Conservation (phyloP, 2,329 filamentous ascomycete genomes). For the Colletotrichum cuscutae region DNA sequence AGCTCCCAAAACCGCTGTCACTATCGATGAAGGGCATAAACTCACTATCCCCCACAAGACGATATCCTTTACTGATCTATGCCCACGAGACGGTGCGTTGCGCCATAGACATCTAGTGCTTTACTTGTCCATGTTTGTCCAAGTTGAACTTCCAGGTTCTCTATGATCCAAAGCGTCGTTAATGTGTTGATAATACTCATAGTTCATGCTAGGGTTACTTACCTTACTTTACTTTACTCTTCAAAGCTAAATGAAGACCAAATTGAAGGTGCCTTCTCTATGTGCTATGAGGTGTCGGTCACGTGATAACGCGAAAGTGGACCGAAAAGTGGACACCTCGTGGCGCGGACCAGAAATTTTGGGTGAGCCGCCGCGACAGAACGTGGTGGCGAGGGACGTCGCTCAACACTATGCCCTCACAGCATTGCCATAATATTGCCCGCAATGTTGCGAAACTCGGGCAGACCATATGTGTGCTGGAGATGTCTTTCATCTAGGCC, state of each 20-base stretch:
- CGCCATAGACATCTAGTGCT: neutral
- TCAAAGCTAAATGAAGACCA: neutral
- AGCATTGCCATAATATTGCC: neutral
- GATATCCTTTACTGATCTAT: neutral
- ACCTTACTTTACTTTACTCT: neutral
- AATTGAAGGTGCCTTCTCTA: too few species aligned
- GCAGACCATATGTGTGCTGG: slow-evolving; percentile 46
- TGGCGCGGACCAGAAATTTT: slow-evolving; percentile 32
- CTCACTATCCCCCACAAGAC: too few species aligned
- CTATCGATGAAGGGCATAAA: neutral
- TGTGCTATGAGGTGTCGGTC: neutral
- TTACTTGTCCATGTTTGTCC: neutral
- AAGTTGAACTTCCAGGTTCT: neutral
- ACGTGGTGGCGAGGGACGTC: slow-evolving; percentile 1
- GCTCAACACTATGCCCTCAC: neutral
- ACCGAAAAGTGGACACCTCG: neutral
- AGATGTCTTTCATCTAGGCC: slow-evolving; percentile 42
- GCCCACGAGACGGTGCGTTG: neutral
- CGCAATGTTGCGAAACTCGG: slow-evolving; percentile 45
- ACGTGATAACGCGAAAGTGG: slow-evolving; percentile 32
- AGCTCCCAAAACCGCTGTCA: neutral
- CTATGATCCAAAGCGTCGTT: neutral
- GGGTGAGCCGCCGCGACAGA: neutral
- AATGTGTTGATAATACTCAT: neutral
- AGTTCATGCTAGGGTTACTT: neutral